Evolutionary conservation across 2,329 filamentous ascomycete species (phyloP).

Genomic region (Sporothrix pseudoabietina): DNA sequence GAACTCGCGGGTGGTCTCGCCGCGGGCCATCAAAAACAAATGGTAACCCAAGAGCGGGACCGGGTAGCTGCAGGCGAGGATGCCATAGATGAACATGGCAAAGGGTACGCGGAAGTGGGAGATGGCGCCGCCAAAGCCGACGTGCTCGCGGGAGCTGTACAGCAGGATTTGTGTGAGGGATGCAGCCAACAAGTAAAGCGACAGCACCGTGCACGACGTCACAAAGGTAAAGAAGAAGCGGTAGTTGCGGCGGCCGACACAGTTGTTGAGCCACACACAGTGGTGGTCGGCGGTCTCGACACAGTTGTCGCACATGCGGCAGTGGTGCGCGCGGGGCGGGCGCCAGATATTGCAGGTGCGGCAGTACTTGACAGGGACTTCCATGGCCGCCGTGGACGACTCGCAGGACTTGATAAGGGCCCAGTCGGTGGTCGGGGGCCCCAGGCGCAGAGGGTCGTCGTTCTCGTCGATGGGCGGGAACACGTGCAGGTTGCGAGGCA

Average conservation of each 20-base stretch:
- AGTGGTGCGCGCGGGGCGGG: constrained; percentile 92
- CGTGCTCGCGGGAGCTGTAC: constrained; percentile 64
- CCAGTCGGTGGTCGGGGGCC: constrained; percentile 91
- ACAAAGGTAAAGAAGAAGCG: constrained; percentile 97
- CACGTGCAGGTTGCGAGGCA: constrained; percentile 87
- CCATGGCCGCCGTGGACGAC: constrained; percentile 81
- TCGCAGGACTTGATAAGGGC: constrained; percentile 82
- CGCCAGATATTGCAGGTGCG: constrained; percentile 98
- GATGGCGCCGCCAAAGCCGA: constrained; percentile 70
- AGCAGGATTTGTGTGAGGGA: constrained; percentile 79
- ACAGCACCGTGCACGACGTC: constrained; percentile 72
- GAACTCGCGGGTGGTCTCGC: constrained; percentile 95
- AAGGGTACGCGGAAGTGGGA: constrained; percentile 76
- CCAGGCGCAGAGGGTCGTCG: constrained; percentile 78
- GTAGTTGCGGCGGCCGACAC: constrained; percentile 94
- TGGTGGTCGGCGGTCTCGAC: constrained; percentile 97
- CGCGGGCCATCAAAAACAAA: constrained; percentile 83
- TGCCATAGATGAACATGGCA: constrained; percentile 82
- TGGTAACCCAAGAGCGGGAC: constrained; percentile 84
- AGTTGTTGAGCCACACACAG: constrained; percentile 99
- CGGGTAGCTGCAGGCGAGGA: constrained; percentile 77
- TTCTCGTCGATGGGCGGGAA: constrained; percentile 76
- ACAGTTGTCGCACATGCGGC: constrained; percentile 94
- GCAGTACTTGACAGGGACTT: constrained; percentile 97
- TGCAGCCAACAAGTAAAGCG: constrained; percentile 73